Conservation (phyloP, 2,329 filamentous ascomycete genomes). For the Botrytis medusae region DNA sequence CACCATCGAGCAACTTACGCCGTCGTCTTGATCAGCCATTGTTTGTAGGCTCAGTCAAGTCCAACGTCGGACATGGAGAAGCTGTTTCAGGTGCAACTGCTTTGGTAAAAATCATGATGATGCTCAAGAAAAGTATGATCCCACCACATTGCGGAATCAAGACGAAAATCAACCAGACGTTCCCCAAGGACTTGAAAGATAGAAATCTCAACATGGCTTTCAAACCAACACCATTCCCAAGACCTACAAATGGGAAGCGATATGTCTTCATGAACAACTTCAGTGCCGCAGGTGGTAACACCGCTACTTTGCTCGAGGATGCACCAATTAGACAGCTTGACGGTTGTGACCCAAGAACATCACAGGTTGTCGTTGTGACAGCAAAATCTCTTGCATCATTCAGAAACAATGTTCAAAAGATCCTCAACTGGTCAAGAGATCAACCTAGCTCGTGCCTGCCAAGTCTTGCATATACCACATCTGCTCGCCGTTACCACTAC, state of each 20-base stretch:
- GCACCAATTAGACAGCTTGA: constrained; percentile 23
- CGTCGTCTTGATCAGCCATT: constrained; percentile 25
- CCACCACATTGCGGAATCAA: constrained; percentile 36
- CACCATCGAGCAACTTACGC: constrained; percentile 31
- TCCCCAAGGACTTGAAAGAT: constrained; percentile 41
- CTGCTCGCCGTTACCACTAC: constrained; percentile 55
- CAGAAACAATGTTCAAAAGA: constrained; percentile 19
- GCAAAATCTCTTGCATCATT: constrained; percentile 22
- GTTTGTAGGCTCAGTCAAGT: constrained; percentile 22
- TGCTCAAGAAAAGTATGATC: constrained; percentile 34
- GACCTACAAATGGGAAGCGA: constrained; percentile 43
- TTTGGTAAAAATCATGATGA: constrained; percentile 37
- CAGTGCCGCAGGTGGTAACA: constrained; percentile 36
- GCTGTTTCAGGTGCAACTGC: constrained; percentile 32
- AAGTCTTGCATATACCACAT: constrained; percentile 28
- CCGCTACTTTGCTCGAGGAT: constrained; percentile 30
- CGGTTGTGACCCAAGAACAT: constrained; percentile 12
- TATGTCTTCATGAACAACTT: constrained; percentile 51
- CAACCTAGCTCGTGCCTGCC: constrained; percentile 22
- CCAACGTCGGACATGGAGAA: constrained; percentile 24
- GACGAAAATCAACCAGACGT: constrained; percentile 37
- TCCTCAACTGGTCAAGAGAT: constrained; percentile 13
- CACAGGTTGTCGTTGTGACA: constrained; percentile 22
- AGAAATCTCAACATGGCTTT: constrained; percentile 31
- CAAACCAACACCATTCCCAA: constrained; percentile 26